Evolutionary conservation across 805 yeast genomes (phyloP).

Genomic region (Zygosaccharomyces rouxii): DNA sequence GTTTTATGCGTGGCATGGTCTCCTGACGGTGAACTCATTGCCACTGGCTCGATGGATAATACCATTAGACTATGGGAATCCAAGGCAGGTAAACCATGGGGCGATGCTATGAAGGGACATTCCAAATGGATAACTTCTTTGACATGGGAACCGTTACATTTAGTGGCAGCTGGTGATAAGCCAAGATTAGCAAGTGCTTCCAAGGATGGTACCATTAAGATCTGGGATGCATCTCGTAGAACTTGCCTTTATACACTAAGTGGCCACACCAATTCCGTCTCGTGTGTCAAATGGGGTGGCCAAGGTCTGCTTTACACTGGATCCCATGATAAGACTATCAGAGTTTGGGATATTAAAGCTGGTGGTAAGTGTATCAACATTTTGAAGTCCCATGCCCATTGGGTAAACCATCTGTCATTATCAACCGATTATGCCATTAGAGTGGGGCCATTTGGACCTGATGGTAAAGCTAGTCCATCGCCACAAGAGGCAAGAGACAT

Average conservation of each 20-base stretch:
- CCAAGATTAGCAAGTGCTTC: constrained; percentile 83
- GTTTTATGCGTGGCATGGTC: constrained; percentile 88
- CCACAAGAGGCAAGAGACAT: constrained; percentile 45
- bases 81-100: constrained; percentile 64
- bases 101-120: constrained; percentile 76
- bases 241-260: constrained; percentile 64
- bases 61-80: constrained; percentile 87
- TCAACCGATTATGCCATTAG: constrained; percentile 87
- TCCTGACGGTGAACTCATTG: constrained; percentile 85
- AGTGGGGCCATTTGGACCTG: constrained; percentile 84
- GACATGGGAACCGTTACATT: constrained; percentile 91
- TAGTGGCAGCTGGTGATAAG: constrained; percentile 57
- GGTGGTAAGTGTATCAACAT: constrained; percentile 76
- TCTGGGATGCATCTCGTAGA: constrained; percentile 82
- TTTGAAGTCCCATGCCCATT: constrained; percentile 87
- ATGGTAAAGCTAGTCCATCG: constrained; percentile 42
- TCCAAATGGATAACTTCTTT: constrained; percentile 84
- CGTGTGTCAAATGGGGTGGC: constrained; percentile 98
- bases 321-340: constrained; percentile 91
- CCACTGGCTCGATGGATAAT: constrained; percentile 95
- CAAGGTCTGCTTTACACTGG: constrained; percentile 76
- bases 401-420: constrained; percentile 92
- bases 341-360: constrained; percentile 76
- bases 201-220: constrained; percentile 81
- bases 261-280: constrained; percentile 85